Evolutionary conservation across 2,329 filamentous ascomycete species (phyloP).

Genomic region (Penicillium sp.): DNA sequence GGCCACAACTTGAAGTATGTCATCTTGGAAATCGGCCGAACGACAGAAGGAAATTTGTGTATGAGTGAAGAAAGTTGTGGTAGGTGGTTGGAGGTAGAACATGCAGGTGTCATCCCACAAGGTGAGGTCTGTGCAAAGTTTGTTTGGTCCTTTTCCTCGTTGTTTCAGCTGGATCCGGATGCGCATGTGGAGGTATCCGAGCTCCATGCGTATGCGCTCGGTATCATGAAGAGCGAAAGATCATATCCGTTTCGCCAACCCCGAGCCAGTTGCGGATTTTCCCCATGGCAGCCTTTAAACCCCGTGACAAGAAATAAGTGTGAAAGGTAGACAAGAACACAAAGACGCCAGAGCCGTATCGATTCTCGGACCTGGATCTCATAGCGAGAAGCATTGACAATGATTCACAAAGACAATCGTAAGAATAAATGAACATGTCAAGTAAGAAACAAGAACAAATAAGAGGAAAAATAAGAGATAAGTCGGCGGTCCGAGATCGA

Average conservation of each 20-base stretch:
- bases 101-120: slow-evolving; percentile 1
- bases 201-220: slow-evolving; percentile 3
- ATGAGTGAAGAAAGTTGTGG: neutral
- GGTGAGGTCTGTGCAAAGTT: neutral
- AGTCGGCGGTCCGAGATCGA: slow-evolving; percentile 3
- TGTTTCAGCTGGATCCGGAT: neutral
- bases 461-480: slow-evolving; percentile 16
- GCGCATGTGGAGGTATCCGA: neutral
- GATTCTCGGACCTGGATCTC: slow-evolving; percentile 10
- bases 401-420: slow-evolving; percentile 13
- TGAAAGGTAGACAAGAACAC: slow-evolving; percentile 5
- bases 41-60: neutral
- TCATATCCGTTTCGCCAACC: neutral
- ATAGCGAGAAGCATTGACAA: slow-evolving; percentile 16
- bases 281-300: neutral
- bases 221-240: neutral
- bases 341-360: slow-evolving; percentile 5
- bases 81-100: slow-evolving; percentile 1
- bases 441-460: slow-evolving; percentile 16
- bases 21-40: neutral
- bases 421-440: slow-evolving; percentile 20
- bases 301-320: slow-evolving; percentile 1
- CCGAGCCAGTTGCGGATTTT: neutral
- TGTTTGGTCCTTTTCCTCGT: slow-evolving; percentile 1
- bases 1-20: neutral